Base-by-base conservation (phyloP, 805 yeast species). In the Komagataella phaffii region DNA sequence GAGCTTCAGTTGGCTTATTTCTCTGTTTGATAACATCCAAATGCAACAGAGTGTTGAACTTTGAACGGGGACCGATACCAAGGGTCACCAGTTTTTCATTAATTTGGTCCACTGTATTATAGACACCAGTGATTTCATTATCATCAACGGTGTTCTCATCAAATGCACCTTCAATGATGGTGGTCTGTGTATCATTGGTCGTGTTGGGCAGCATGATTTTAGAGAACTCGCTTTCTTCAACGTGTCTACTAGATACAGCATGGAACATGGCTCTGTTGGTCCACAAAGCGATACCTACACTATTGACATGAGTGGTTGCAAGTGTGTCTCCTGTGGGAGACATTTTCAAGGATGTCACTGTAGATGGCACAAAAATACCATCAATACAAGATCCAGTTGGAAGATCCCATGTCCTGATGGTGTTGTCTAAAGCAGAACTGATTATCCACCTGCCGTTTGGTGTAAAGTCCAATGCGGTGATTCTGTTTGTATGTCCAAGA, bases 321-420 rank as follows among this genome's bases (percentile, higher is more conserved):
- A 93, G 73, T 65, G 83, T 79, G 58, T 93, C 97, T 47, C 96
- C 96, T 52, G 81, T 74, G 2, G 95, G 95, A 14, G 96, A 86
- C 56, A 93, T 77, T 60, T 83, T 80, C 36, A 95, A 72, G 51
- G 77, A 72, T 0, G 97, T 88, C 3, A 85, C 95, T n/a, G 89
- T 90, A 58, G 75, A 79, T 1, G 84, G 80, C 23, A 93, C 75
- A 51, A 72, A 69, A 17, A 91, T 81, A 55, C 96, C 97, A 69
- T 93, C 99, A 53, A 93, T 88, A 66, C 98, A 91, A 1, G 90
- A 88, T 49, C 99, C 98, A 1, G 96, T 85, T 46, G 98, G 98
- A 54, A 93, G 76, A 65, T 93, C 98, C 98, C 98, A 93, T 0
- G 96, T 88, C 61, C 99, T 79, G 49, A 93, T 73, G 0, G 98